These are phyloP conservation scores for Lentithecium fluviatile DNA, from an alignment of 495 filamentous ascomycete genomes.

Conservation along the genomic window DNA sequence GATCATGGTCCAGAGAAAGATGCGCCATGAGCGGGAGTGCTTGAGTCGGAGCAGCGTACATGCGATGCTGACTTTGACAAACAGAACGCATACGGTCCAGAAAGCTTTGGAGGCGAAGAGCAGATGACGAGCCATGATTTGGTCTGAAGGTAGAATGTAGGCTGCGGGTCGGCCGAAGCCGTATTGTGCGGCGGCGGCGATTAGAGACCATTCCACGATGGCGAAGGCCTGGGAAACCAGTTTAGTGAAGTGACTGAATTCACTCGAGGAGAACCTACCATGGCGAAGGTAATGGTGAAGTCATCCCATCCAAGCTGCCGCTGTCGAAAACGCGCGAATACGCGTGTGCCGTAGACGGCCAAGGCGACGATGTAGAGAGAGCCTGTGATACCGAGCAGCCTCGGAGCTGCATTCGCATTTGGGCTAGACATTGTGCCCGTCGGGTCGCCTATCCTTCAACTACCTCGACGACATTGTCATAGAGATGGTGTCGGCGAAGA, in stretches of 20 bases:
- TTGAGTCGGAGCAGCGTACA: constrained; percentile 42
- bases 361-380: constrained; percentile 17
- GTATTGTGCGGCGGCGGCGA: constrained; percentile 22
- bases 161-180: constrained; percentile 39
- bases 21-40: constrained; percentile 30
- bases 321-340: constrained; percentile 18
- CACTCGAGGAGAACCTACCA: constrained; percentile 10
- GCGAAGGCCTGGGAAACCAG: constrained; percentile 12
- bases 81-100: constrained; percentile 36
- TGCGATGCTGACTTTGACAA: constrained; percentile 42
- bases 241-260: neutral
- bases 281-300: constrained; percentile 12
- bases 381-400: constrained; percentile 19
- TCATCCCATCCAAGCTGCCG: constrained; percentile 30
- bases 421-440: constrained; percentile 11
- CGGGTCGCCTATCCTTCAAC: neutral
- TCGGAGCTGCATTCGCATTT: constrained; percentile 14
- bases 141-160: constrained; percentile 25
- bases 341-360: constrained; percentile 7
- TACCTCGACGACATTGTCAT: neutral
- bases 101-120: constrained; percentile 26
- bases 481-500: too few relatives aligned
- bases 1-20: constrained; percentile 36
- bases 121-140: constrained; percentile 31
- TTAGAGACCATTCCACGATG: constrained; percentile 22